Percentiles rank a stretch among this genome's conserved stretches.
Conservation (phyloP, 345 rosid genomes). For the Physaria fendleri region DNA sequence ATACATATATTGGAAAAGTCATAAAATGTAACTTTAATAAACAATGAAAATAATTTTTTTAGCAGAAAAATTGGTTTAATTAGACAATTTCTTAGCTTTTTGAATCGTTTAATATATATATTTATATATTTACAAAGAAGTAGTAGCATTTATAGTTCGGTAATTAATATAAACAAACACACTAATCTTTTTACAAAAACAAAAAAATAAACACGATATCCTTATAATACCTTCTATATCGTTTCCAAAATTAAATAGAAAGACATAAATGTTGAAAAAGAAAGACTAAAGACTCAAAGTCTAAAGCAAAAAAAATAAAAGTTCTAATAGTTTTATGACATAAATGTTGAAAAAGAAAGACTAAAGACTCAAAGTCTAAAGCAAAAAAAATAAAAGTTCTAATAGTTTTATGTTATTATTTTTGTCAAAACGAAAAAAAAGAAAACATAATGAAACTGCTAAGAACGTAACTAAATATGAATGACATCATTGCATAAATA, state of each 20-base stretch:
- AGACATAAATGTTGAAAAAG: conserved; percentile 7
- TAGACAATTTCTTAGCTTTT: background rate
- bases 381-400: background rate
- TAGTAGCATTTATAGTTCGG: too few relatives aligned
- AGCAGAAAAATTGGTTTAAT: too few relatives aligned
- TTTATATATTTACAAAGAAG: too few relatives aligned
- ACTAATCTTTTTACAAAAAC: too few relatives aligned
- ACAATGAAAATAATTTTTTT: background rate
- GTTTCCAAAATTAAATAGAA: too few relatives aligned
- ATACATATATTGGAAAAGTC: background rate
- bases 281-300: background rate
- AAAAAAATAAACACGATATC: too few relatives aligned
- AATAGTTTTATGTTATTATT: too few relatives aligned
- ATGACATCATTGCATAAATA: background rate
- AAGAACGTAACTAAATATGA: background rate
- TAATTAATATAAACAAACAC: too few relatives aligned
- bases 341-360: conserved; percentile 9
- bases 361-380: background rate
- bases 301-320: background rate
- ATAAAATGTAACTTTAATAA: background rate
- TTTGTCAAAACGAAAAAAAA: too few relatives aligned
- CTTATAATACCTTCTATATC: too few relatives aligned
- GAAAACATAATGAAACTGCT: conserved; percentile 3
- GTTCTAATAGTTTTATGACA: background rate
- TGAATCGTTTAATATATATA: background rate